Evolutionary conservation across 177 flowering plant species (phyloP).

Genomic region (Vitis hybrid): DNA sequence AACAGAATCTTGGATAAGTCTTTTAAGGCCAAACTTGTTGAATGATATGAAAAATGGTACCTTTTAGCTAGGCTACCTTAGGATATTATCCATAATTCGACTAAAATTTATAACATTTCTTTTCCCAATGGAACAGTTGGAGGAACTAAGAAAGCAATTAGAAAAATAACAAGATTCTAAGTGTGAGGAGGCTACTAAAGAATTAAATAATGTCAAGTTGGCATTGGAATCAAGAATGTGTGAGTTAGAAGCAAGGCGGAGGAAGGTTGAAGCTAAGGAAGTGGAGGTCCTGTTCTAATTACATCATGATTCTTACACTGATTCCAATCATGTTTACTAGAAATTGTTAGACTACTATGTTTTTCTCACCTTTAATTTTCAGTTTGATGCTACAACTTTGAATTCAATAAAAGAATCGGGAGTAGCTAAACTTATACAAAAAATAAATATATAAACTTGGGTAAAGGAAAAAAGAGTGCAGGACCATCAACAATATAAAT

Average conservation of each 20-base stretch:
- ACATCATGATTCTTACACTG: background rate
- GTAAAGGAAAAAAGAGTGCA: too few species aligned
- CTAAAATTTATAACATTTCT: background rate
- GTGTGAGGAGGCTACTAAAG: slow-evolving; percentile 50
- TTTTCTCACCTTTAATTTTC: slow-evolving; percentile 8
- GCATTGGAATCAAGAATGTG: slow-evolving; percentile 56
- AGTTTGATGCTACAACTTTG: slow-evolving; percentile 56
- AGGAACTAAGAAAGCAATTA: slow-evolving; percentile 48
- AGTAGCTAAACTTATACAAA: slow-evolving; percentile 25
- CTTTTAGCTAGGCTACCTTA: background rate
- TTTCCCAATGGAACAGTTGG: slow-evolving; percentile 56
- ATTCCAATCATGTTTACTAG: background rate
- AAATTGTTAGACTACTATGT: background rate
- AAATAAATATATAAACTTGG: too few species aligned
- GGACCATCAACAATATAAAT: too few species aligned
- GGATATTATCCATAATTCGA: background rate
- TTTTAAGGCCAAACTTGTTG: slow-evolving; percentile 71
- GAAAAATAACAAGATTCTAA: slow-evolving; percentile 60
- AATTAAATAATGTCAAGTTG: slow-evolving; percentile 49
- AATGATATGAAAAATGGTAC: slow-evolving; percentile 74
- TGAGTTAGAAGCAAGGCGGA: slow-evolving; percentile 50
- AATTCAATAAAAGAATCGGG: slow-evolving; percentile 50
- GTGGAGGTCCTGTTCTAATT: slow-evolving; percentile 49
- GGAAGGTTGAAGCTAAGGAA: slow-evolving; percentile 54
- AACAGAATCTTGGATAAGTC: slow-evolving; percentile 59